Percentiles rank a stretch among this genome's conserved stretches.
Conservation (phyloP, 148 eudicot genomes). For the Persicaria maculosa region DNA sequence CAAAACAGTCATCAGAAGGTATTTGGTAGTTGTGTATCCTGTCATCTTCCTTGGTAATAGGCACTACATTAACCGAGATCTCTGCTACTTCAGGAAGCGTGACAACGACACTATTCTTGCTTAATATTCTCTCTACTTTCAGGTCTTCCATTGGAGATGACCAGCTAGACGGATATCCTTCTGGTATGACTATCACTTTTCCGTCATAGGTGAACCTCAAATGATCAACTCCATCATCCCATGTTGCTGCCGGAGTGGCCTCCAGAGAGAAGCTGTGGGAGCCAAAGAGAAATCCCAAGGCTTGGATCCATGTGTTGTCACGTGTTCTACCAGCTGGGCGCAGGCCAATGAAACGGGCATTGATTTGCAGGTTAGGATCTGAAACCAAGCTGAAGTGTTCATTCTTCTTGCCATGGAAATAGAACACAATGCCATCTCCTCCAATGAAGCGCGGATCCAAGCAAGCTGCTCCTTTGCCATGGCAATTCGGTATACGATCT, state of each 20-base stretch:
- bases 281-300: slow-evolving; percentile 47
- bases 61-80: slow-evolving; percentile 49
- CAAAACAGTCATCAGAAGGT: slow-evolving; percentile 53
- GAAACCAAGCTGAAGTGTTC: slow-evolving; percentile 59
- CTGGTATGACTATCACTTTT: slow-evolving; percentile 27
- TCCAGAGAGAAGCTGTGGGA: slow-evolving; percentile 47
- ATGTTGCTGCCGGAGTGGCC: slow-evolving; percentile 41
- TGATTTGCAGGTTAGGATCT: slow-evolving; percentile 57
- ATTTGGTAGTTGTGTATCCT: slow-evolving; percentile 51
- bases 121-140: slow-evolving; percentile 44
- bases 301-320: slow-evolving; percentile 75
- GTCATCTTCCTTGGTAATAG: slow-evolving; percentile 55
- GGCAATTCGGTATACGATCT: slow-evolving; percentile 56
- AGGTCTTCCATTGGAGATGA: slow-evolving; percentile 22
- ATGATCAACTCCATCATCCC: slow-evolving; percentile 49
- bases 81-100: slow-evolving; percentile 35
- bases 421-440: slow-evolving; percentile 62
- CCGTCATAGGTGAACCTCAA: slow-evolving; percentile 49
- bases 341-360: slow-evolving; percentile 58
- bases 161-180: slow-evolving; percentile 40
- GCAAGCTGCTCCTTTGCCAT: slow-evolving; percentile 63
- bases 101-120: slow-evolving; percentile 39
- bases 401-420: slow-evolving; percentile 67
- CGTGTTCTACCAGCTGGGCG: slow-evolving; percentile 44
- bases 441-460: slow-evolving; percentile 76